phyloP scores from a whole-genome alignment of 2,329 filamentous ascomycete species.

The Mariannaea sp. region DNA sequence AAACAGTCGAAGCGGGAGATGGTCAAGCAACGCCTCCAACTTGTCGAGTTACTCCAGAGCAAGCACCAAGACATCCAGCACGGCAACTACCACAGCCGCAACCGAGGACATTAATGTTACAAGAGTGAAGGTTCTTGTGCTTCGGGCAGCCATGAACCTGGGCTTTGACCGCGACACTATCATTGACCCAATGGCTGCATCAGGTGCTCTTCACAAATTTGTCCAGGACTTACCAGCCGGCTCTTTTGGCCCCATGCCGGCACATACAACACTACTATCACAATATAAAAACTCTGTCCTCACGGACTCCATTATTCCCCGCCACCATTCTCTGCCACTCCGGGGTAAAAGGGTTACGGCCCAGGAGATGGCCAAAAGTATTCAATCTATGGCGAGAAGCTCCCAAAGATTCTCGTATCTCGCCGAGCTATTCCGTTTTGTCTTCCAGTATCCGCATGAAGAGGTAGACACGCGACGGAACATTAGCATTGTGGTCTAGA shows the following conservation, averaged over 20 bases:
- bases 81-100: constrained; percentile 70
- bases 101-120: constrained; percentile 78
- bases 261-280: constrained; percentile 73
- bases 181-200: constrained; percentile 50
- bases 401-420: constrained; percentile 76
- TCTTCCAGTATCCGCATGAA: constrained; percentile 83
- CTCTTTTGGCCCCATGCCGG: constrained; percentile 75
- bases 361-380: constrained; percentile 78
- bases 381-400: constrained; percentile 73
- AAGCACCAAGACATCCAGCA: constrained; percentile 68
- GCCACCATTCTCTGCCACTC: constrained; percentile 50
- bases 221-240: constrained; percentile 75
- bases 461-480: constrained; percentile 73
- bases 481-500: constrained; percentile 60
- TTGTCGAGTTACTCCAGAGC: constrained; percentile 79
- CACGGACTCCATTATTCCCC: constrained; percentile 65
- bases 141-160: constrained; percentile 84
- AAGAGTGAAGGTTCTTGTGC: constrained; percentile 76
- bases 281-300: constrained; percentile 82
- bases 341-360: constrained; percentile 66
- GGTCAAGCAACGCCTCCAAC: constrained; percentile 81
- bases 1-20: constrained; percentile 66
- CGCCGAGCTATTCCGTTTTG: constrained; percentile 78
- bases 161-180: constrained; percentile 71
- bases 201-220: constrained; percentile 70